These are phyloP conservation scores for Vanrija pseudolonga DNA, from an alignment of 1,284 basidiomycete genomes.

Conservation along the genomic window DNA sequence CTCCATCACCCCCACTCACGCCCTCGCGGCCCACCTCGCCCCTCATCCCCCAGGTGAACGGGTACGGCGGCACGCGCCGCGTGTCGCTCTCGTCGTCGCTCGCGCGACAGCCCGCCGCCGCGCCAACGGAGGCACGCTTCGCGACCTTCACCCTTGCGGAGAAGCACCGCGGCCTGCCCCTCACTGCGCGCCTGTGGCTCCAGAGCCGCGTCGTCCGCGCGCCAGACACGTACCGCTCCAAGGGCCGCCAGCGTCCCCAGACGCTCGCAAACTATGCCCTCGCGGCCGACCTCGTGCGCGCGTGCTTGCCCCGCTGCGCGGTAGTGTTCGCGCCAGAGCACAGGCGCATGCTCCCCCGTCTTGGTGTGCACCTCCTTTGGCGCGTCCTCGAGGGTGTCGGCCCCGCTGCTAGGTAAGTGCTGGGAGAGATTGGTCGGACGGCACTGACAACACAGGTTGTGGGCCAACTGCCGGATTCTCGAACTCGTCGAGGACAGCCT, in stretches of 20 bases:
- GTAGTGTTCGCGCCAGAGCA: conserved; percentile 7
- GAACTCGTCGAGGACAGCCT: conserved; percentile 28
- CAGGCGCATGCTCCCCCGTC: not conserved
- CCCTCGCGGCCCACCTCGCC: too few relatives aligned
- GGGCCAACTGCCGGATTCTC: conserved; percentile 20
- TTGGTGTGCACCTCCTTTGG: conserved; percentile 7
- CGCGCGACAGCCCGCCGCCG: too few relatives aligned
- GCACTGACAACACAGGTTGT: conserved; percentile 14
- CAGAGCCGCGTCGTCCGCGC: too few relatives aligned
- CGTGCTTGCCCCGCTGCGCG: not conserved
- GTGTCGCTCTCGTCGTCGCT: too few relatives aligned
- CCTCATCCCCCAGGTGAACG: too few relatives aligned
- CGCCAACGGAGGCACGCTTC: too few relatives aligned
- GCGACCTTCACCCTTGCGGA: too few relatives aligned
- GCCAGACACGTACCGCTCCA: too few relatives aligned
- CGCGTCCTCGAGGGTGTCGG: conserved; percentile 21
- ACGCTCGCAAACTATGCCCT: not conserved
- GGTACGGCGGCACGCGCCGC: too few relatives aligned
- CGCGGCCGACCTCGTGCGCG: not conserved
- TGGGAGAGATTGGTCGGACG: not conserved
- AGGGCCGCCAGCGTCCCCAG: not conserved
- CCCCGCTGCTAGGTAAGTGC: conserved; percentile 19
- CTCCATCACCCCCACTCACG: too few relatives aligned
- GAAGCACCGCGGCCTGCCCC: too few relatives aligned
- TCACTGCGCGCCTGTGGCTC: too few relatives aligned